phyloP scores from a whole-genome alignment of 129 eudicot species.

The Lonicera japonica region DNA sequence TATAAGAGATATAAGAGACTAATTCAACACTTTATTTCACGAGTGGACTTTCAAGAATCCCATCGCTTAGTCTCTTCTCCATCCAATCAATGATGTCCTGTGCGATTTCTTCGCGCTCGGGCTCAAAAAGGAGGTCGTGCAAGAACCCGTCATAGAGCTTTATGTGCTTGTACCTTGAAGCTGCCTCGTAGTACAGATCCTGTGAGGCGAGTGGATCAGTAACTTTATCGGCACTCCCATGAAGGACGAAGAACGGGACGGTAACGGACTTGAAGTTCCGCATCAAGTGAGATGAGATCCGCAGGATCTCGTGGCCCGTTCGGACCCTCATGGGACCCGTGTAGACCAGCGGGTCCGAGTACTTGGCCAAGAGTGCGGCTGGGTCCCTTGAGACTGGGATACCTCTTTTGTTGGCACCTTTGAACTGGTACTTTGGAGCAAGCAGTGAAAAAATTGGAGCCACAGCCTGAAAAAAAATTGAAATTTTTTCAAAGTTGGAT shows the following conservation, averaged over 20 bases:
- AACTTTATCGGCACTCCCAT: conserved; percentile 89
- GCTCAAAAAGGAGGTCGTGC: conserved; percentile 93
- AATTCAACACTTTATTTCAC: no score
- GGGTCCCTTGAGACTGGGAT: conserved; percentile 94
- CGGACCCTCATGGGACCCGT: conserved; percentile 95
- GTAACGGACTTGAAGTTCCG: conserved; percentile 69
- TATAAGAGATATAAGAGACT: no score
- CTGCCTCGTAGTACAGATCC: conserved; percentile 73
- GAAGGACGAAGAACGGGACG: conserved; percentile 90
- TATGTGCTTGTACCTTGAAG: conserved; percentile 82
- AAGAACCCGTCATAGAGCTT: conserved; percentile 86
- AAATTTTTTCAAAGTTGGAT: neutral
- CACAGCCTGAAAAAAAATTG: conserved; percentile 52
- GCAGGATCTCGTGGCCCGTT: conserved; percentile 88
- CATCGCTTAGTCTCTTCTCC: conserved; percentile 44
- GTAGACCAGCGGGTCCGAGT: conserved; percentile 92
- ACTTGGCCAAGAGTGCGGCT: conserved; percentile 83
- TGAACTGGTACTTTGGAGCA: conserved; percentile 93
- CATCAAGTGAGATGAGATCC: conserved; percentile 72
- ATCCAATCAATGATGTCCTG: conserved; percentile 95
- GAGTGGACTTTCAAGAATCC: conserved; percentile 16
- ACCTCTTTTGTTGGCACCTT: conserved; percentile 95
- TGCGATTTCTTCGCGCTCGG: conserved; percentile 86
- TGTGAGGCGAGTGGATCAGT: conserved; percentile 96
- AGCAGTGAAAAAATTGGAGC: conserved; percentile 90